Evolutionary conservation across 164 flowering plant genomes (phyloP), one percentile per base, ranked within the genome.

Genomic region (Litsea cubeba): DNA sequence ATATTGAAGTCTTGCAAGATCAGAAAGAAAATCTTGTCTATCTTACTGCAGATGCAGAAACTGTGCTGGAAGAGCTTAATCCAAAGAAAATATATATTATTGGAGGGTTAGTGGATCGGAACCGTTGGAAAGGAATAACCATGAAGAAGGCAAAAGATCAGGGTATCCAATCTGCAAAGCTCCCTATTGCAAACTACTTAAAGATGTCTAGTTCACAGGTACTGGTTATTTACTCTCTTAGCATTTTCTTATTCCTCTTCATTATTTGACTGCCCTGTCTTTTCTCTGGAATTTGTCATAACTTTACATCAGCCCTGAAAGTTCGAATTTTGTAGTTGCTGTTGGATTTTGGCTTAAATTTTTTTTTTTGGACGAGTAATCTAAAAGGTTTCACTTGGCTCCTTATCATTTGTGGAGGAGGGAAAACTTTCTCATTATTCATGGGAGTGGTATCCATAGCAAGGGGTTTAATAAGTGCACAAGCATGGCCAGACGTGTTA

Each of bases 161-260:
- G 78, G 96, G 97, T 58, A 95, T 95, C 65, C 87, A 86, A 79
- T 87, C 98, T 3, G 98, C 97, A 17, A 95, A 85, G 72, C 91
- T 95, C 54, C 98, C 99, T 0, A 95, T 95, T 8, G 95, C 91
- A 51, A 84, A 76, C 77, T 93, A 87, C 85, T 74, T 93, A 81
- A 95, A 89, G 83, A 90, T 95, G 99, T 88, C 94, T 8, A 91
- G 95, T 75, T 93, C 99, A 71, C 97, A 93, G 95, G 98, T 92
- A 76, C 66, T 1, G 30, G 75, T 74, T 23, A 57, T 70, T 15
- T 40, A 7, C 17, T 18, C 6, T n/a, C 7, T n/a, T n/a, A 40
- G 25, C 26, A 69, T 12, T 69, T 32, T 12, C 14, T 30, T 14
- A 12, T 3, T 68, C 70, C 46, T 30, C 17, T 26, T 24, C 32